These are phyloP conservation scores for Cryptomeria japonica DNA, from an alignment of 75 land plant species.

Conservation along the genomic window DNA sequence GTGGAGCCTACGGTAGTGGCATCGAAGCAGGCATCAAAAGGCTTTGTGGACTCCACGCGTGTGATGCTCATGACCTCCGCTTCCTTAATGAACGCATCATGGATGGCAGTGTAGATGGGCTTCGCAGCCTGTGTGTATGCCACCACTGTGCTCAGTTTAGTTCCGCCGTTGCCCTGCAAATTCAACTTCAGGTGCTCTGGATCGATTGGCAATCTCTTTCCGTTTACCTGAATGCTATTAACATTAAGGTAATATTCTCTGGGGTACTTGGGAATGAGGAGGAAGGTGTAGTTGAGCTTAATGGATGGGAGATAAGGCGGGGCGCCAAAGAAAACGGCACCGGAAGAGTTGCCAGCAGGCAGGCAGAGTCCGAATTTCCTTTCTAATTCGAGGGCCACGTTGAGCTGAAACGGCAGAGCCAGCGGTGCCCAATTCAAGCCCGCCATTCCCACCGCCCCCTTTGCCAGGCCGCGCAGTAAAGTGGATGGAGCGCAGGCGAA, in stretches of 20 bases:
- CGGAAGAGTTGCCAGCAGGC: neutral
- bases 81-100: constrained; percentile 10
- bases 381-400: neutral
- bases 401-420: neutral
- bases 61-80: constrained; percentile 19
- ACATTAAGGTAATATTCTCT: constrained; percentile 23
- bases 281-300: constrained; percentile 2
- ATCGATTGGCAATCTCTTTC: constrained; percentile 1
- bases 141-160: constrained; percentile 21
- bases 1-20: neutral
- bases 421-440: constrained; percentile 1
- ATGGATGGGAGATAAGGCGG: neutral
- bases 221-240: constrained; percentile 23
- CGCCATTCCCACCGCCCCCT: neutral
- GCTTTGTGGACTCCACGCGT: constrained; percentile 18
- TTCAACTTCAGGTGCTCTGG: neutral
- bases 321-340: constrained; percentile 3
- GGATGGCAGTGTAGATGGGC: constrained; percentile 22
- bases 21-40: constrained; percentile 38
- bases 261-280: neutral
- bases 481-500: neutral
- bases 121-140: constrained; percentile 24
- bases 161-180: neutral
- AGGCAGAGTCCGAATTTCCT: constrained; percentile 12
- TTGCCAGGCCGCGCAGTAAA: neutral